Evolutionary conservation across 2,329 filamentous ascomycete species (phyloP).

Genomic region (Tolypocladium endophyticum): DNA sequence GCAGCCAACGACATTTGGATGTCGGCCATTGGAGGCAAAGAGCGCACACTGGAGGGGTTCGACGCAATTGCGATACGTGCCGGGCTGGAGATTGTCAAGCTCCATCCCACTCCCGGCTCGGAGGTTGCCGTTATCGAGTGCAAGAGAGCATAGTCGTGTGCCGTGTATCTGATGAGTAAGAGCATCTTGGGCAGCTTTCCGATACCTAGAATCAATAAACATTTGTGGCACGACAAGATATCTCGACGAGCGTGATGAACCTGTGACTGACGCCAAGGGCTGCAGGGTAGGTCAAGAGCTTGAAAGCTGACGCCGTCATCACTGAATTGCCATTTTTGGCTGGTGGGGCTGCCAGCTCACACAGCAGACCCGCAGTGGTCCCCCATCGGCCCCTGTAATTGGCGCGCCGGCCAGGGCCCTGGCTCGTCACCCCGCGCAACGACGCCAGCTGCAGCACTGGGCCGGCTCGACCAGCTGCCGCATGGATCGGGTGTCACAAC

Average conservation of each 20-base stretch:
- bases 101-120: constrained; percentile 4
- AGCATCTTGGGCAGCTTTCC: no score
- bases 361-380: not conserved
- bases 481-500: not conserved
- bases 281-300: not conserved
- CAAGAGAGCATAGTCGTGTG: not conserved
- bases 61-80: constrained; percentile 11
- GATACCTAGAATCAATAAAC: not conserved
- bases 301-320: not conserved
- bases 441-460: not conserved
- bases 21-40: constrained; percentile 20
- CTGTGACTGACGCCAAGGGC: not conserved
- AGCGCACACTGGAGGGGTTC: constrained; percentile 17
- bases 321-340: not conserved
- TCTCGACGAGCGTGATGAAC: not conserved
- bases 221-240: not conserved
- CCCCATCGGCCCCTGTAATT: not conserved
- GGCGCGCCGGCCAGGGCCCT: not conserved
- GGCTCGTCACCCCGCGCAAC: constrained; percentile 5
- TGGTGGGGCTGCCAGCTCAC: not conserved
- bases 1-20: constrained; percentile 20
- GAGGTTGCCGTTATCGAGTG: constrained; percentile 11
- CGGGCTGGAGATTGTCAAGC: constrained; percentile 15
- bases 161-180: not conserved
- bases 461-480: not conserved